Evolutionary conservation across 768 basidiomycete genomes (phyloP).

Genomic region (Xanthoconium purpureum): DNA sequence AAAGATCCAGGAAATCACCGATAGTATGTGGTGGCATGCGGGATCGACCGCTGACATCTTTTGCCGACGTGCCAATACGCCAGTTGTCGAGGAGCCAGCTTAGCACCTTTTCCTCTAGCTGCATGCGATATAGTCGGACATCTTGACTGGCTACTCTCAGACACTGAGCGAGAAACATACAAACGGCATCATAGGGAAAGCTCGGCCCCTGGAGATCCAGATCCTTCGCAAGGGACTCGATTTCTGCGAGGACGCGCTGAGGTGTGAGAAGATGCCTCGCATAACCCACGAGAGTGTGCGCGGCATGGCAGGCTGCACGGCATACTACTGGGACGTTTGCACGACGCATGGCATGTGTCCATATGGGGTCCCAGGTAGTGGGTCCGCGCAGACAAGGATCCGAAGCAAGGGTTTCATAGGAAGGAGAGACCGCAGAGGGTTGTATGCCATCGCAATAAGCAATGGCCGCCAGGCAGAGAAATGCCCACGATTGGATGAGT

Average conservation of each 20-base stretch:
- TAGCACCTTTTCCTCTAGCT: conserved; percentile 82
- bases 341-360: conserved; percentile 80
- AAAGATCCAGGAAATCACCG: conserved; percentile 58
- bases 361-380: conserved; percentile 74
- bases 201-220: conserved; percentile 88
- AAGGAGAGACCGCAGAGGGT: conserved; percentile 1
- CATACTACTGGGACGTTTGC: conserved; percentile 64
- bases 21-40: conserved; percentile 53
- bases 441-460: conserved; percentile 45
- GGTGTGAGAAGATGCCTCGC: conserved; percentile 46
- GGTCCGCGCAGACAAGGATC: conserved; percentile 12
- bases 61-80: conserved; percentile 44
- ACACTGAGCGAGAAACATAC: conserved; percentile 70
- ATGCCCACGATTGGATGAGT: conserved; percentile 77
- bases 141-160: conserved; percentile 76
- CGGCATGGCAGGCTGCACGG: conserved; percentile 76
- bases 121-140: conserved; percentile 77
- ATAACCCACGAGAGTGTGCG: conserved; percentile 50
- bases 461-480: conserved; percentile 75
- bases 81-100: conserved; percentile 79
- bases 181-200: conserved; percentile 87
- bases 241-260: conserved; percentile 62
- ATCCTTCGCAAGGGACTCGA: conserved; percentile 77
- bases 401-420: not conserved
- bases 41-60: conserved; percentile 34